These are phyloP conservation scores for Calocybe cyanea DNA, from an alignment of 768 basidiomycete species.

Conservation along the genomic window DNA sequence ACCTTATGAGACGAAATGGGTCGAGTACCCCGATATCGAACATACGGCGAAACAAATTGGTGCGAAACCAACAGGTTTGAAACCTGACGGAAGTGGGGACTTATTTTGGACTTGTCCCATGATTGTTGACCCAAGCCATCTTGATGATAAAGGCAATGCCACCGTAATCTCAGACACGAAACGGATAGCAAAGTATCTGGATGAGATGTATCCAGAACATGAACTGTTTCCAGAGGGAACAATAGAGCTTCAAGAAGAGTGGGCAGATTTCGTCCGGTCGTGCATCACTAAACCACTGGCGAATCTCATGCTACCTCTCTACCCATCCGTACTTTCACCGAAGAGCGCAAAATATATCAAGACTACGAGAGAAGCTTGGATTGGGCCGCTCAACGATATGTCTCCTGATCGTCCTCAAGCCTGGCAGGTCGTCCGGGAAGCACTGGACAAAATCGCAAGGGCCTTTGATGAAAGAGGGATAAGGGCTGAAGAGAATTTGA, in stretches of 20 bases:
- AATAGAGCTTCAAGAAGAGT: slow-evolving; percentile 7
- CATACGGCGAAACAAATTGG: slow-evolving; percentile 27
- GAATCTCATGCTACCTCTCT: slow-evolving; percentile 1
- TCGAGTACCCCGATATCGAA: slow-evolving; percentile 40
- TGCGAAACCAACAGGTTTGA: slow-evolving; percentile 22
- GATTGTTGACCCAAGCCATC: slow-evolving; percentile 13
- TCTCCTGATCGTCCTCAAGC: slow-evolving; percentile 10
- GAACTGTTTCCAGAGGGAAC: slow-evolving; percentile 15
- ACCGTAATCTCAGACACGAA: slow-evolving; percentile 13
- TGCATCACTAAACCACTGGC: slow-evolving; percentile 1
- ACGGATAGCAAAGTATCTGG: slow-evolving; percentile 17
- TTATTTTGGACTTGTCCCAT: slow-evolving; percentile 13
- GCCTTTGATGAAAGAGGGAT: slow-evolving; percentile 12
- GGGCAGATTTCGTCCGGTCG: slow-evolving; percentile 7
- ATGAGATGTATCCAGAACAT: slow-evolving; percentile 15
- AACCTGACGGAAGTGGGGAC: slow-evolving; percentile 12
- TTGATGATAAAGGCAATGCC: slow-evolving; percentile 7
- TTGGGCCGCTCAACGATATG: slow-evolving; percentile 10
- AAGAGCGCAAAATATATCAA: slow-evolving; percentile 11
- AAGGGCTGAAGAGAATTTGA: slow-evolving; percentile 1
- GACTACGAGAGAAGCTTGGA: slow-evolving; percentile 13
- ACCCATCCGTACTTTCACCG: slow-evolving; percentile 7
- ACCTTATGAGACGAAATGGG: slow-evolving; percentile 35
- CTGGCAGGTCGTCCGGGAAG: slow-evolving; percentile 10
- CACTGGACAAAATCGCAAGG: slow-evolving; percentile 10